Evolutionary conservation across 116 monocot species (phyloP).

Genomic region (Trichopus zeylanicus): DNA sequence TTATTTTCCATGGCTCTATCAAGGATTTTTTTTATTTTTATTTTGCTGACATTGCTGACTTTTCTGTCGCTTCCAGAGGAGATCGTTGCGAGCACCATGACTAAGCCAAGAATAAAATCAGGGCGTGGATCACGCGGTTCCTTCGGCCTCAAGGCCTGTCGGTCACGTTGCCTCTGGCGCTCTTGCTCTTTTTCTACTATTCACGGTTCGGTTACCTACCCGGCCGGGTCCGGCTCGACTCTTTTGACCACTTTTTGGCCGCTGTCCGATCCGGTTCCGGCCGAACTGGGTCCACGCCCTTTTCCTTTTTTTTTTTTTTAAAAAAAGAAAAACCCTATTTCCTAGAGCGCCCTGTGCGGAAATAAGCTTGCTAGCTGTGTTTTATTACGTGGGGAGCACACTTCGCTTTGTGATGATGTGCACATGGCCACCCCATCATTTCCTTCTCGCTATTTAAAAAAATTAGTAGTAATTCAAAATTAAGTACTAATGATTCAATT

Average conservation of each 20-base stretch:
- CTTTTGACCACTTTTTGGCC: background rate
- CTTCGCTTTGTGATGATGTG: too few relatives aligned
- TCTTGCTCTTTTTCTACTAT: background rate
- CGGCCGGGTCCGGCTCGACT: background rate
- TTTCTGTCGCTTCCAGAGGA: too few relatives aligned
- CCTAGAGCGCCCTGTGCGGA: background rate
- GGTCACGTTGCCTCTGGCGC: background rate
- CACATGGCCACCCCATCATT: too few relatives aligned
- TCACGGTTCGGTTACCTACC: background rate
- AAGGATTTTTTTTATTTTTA: too few relatives aligned
- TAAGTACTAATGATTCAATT: too few relatives aligned
- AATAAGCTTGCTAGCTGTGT: background rate
- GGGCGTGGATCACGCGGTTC: background rate
- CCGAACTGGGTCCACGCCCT: background rate
- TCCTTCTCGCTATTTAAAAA: too few relatives aligned
- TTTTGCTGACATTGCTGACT: too few relatives aligned
- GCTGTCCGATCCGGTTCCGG: background rate
- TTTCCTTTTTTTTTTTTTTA: too few relatives aligned
- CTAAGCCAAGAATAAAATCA: background rate
- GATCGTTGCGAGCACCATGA: background rate
- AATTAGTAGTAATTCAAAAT: too few relatives aligned
- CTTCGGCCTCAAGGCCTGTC: background rate
- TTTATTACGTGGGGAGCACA: constrained; percentile 9
- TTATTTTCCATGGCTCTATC: too few relatives aligned
- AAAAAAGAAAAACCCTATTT: background rate